These are phyloP conservation scores for Metschnikowia bowlesiae DNA, from an alignment of 805 yeast genomes.

Conservation along the genomic window DNA sequence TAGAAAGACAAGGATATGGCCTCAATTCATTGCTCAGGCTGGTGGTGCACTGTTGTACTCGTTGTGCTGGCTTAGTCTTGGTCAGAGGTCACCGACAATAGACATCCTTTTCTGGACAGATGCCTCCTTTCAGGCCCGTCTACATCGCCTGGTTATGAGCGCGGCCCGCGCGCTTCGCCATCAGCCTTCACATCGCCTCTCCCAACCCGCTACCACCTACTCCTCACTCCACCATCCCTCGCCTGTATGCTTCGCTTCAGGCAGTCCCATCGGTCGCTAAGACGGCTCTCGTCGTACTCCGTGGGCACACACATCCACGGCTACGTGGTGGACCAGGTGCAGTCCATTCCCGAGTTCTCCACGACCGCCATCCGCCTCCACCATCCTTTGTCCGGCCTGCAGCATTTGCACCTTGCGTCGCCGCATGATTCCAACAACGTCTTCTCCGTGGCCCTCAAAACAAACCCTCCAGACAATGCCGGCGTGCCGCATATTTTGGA, in stretches of 20 bases:
- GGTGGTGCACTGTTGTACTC: too few relatives aligned
- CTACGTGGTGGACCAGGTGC: constrained; percentile 57
- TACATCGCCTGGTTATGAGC: too few relatives aligned
- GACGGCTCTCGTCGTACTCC: constrained; percentile 27
- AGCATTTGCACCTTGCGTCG: constrained; percentile 79
- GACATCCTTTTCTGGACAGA: too few relatives aligned
- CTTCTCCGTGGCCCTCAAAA: constrained; percentile 83
- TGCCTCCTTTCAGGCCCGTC: too few relatives aligned
- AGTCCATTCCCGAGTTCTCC: constrained; percentile 76
- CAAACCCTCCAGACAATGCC: constrained; percentile 91
- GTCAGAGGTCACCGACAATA: too few relatives aligned
- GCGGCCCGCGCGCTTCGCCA: too few relatives aligned
- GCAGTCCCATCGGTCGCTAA: neutral
- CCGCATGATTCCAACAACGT: constrained; percentile 82
- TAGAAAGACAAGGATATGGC: too few relatives aligned
- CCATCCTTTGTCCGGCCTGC: constrained; percentile 69
- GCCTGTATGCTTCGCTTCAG: neutral
- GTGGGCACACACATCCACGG: constrained; percentile 63
- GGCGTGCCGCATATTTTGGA: constrained; percentile 96
- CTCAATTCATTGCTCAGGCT: too few relatives aligned
- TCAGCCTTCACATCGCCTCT: too few relatives aligned
- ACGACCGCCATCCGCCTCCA: constrained; percentile 69
- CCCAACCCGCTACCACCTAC: too few relatives aligned
- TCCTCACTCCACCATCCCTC: neutral
- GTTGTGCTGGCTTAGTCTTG: too few relatives aligned